Percentiles rank a stretch among this genome's conserved stretches.
Conservation (phyloP, 495 filamentous ascomycete genomes). For the Hyaloscypha hepaticicola region DNA sequence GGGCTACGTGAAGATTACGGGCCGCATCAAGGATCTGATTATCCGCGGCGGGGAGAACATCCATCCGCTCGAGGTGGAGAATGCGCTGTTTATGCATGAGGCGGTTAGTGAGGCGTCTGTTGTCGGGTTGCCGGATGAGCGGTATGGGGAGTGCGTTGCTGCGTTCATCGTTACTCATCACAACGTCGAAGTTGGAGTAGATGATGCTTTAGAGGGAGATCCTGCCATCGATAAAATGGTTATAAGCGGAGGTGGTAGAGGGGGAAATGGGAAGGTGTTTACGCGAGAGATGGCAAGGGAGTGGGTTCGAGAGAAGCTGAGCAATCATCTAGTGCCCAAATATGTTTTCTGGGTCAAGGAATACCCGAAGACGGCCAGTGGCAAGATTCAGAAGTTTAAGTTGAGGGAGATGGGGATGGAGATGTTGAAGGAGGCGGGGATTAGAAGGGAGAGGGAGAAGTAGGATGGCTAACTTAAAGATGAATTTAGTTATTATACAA, state of each 20-base stretch:
- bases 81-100: slow-evolving; percentile 75
- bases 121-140: slow-evolving; percentile 79
- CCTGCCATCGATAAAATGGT: slow-evolving; percentile 7
- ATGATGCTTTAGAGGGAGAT: slow-evolving; percentile 25
- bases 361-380: slow-evolving; percentile 92
- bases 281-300: slow-evolving; percentile 57
- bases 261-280: slow-evolving; percentile 32
- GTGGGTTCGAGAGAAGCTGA: slow-evolving; percentile 73
- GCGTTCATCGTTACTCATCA: slow-evolving; percentile 69
- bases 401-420: slow-evolving; percentile 63
- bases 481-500: too few relatives aligned
- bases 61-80: slow-evolving; percentile 91
- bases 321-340: slow-evolving; percentile 80
- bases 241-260: background rate
- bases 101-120: slow-evolving; percentile 72
- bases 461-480: background rate
- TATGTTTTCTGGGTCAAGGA: slow-evolving; percentile 81
- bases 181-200: slow-evolving; percentile 33
- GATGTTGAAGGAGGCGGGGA: slow-evolving; percentile 23
- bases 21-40: slow-evolving; percentile 85
- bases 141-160: slow-evolving; percentile 83
- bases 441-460: background rate
- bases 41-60: slow-evolving; percentile 96
- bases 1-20: slow-evolving; percentile 63
- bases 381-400: slow-evolving; percentile 97